phyloP scores from a whole-genome alignment of 129 eudicot genomes.

The Lactuca sativa region DNA sequence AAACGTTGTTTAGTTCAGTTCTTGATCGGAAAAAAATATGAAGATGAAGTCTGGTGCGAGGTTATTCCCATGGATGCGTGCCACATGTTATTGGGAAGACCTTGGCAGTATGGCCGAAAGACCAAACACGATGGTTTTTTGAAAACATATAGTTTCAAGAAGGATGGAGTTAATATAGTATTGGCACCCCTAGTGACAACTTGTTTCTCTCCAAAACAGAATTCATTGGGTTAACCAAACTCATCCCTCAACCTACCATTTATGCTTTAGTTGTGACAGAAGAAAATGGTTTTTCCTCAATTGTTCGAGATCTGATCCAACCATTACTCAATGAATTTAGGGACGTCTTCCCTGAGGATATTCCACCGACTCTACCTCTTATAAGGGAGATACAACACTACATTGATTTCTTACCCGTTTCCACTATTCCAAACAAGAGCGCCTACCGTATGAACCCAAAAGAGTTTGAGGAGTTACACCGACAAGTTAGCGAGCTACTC shows the following conservation, averaged over 20 bases:
- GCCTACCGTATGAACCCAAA: not conserved
- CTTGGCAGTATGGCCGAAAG: too few relatives aligned
- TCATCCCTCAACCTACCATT: too few relatives aligned
- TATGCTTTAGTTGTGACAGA: not conserved
- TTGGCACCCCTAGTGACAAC: too few relatives aligned
- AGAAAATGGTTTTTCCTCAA: not conserved
- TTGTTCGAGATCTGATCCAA: not conserved
- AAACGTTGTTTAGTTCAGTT: constrained; percentile 4
- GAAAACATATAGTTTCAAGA: too few relatives aligned
- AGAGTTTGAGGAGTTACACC: constrained; percentile 5
- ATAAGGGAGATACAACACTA: too few relatives aligned
- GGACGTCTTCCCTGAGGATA: not conserved
- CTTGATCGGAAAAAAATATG: not conserved
- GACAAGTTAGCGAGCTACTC: not conserved
- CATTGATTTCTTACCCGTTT: too few relatives aligned
- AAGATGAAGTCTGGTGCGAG: not conserved
- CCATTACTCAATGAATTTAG: not conserved
- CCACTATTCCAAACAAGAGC: not conserved
- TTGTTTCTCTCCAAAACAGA: too few relatives aligned
- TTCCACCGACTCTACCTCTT: too few relatives aligned
- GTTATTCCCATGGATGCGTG: constrained; percentile 9
- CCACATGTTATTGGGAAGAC: not conserved
- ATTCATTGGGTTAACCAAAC: too few relatives aligned
- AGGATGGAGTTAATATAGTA: too few relatives aligned
- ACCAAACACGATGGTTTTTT: too few relatives aligned